Base-by-base conservation (phyloP, 805 yeast genomes). In the Saturnispora halmiae region DNA sequence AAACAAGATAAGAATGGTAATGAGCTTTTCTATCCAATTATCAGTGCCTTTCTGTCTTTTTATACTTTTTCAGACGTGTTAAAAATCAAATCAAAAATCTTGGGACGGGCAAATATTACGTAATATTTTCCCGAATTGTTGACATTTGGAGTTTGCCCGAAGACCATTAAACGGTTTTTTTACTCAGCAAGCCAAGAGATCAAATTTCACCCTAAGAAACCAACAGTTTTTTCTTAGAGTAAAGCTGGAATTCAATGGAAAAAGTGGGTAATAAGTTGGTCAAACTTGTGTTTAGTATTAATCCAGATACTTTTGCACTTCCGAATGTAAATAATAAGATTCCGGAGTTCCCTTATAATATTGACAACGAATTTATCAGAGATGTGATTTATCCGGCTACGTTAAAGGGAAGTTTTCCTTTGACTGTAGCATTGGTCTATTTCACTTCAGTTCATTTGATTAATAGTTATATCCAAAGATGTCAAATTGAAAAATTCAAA, bases 391-490 rank as follows among this genome's bases (percentile, higher is more conserved):
- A 68, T 49, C 58, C 64, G 16, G 22, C 45, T 9, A 60, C 75
- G 20, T 64, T 79, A 67, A 65, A 70, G 43, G 67, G 69, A 30
- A 51, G 66, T 19, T 71, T 78, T 16, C 82, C 84, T 3, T 49
- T 79, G 46, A 60, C 73, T 13, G 68, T 79, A 41, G 81, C 82
- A 10, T 46, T 74, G 4, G 63, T 69, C 14, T 79, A 79, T 55
- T 81, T 81, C 46, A 59, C 69, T 6, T 55, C 67, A 15, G 83
- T 79, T 33, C 84, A 79, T 52, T 50, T 60, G 25, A 53, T 68
- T 45, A 80, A 80, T 58, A 67, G 65, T 9, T 56, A 62, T 21
- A 57, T 75, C 13, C 54, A 65, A n/a, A 61, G 60, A 13, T 64
- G 79, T 43, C 80, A 75, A 52, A 45, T 66, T 35, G 44, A 41